Evolutionary conservation across 139 green algal genomes (phyloP).

Genomic region (Dunaliella primolecta): DNA sequence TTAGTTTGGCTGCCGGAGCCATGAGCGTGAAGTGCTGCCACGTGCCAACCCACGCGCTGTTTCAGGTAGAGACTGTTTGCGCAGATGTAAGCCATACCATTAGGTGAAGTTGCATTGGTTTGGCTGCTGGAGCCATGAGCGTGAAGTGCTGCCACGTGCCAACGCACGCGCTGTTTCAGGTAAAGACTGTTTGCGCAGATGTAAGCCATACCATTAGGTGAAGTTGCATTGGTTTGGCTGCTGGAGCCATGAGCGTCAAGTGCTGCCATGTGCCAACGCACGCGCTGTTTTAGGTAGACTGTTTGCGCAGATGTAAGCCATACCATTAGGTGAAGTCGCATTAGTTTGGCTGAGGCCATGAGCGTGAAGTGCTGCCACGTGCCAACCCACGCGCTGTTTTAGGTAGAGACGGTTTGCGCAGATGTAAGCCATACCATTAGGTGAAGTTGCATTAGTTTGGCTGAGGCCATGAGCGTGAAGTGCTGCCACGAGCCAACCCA

Average conservation of each 20-base stretch:
- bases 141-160: constrained; percentile 79
- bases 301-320: no score
- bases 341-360: constrained; percentile 25
- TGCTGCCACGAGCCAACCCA: constrained; percentile 79
- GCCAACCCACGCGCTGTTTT: constrained; percentile 63
- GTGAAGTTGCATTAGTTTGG: no score
- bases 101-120: no score
- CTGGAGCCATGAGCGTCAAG: constrained; percentile 70
- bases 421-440: no score
- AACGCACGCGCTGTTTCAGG: constrained; percentile 56
- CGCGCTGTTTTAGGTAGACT: constrained; percentile 5
- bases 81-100: no score
- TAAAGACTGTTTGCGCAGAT: no score
- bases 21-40: constrained; percentile 83
- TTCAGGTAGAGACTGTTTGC: no score
- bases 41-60: constrained; percentile 63
- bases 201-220: no score
- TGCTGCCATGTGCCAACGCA: constrained; percentile 79
- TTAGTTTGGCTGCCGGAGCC: constrained; percentile 43
- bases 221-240: no score
- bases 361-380: constrained; percentile 82
- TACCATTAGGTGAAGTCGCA: no score
- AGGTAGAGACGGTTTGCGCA: no score
- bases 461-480: constrained; percentile 70
- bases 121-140: constrained; percentile 55